phyloP scores from a whole-genome alignment of 2,329 filamentous ascomycete species.

The Diaporthe vexans region DNA sequence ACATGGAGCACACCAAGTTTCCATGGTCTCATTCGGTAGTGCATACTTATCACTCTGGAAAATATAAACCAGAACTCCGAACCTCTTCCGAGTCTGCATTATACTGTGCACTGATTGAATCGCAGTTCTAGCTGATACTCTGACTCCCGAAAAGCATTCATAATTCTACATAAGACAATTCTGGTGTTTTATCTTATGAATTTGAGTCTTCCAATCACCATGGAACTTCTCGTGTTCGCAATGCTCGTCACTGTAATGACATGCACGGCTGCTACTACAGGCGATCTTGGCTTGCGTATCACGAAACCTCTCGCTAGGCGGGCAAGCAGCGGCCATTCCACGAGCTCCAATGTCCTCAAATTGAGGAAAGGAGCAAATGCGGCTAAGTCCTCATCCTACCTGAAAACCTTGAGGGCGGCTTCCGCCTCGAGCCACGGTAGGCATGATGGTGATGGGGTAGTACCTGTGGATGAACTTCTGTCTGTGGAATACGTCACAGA shows the following conservation, averaged over 20 bases:
- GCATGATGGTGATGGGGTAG: neutral
- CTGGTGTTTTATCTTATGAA: too few species aligned
- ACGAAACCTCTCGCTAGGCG: conserved; percentile 12
- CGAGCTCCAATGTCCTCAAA: conserved; percentile 28
- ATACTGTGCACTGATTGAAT: neutral
- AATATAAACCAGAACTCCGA: neutral
- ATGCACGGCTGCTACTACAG: neutral
- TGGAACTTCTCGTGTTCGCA: conserved; percentile 14
- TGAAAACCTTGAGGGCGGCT: conserved; percentile 5
- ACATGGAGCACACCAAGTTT: neutral
- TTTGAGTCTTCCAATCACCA: neutral
- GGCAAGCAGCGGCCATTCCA: conserved; percentile 24
- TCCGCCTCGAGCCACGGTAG: neutral
- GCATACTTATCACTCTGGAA: neutral
- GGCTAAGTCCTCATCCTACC: conserved; percentile 34
- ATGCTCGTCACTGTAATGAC: neutral
- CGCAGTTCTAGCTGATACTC: neutral
- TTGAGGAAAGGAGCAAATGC: conserved; percentile 22
- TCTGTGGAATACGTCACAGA: conserved; percentile 32
- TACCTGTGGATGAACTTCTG: conserved; percentile 21
- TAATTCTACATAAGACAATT: too few species aligned
- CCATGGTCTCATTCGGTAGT: neutral
- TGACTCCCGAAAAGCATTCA: too few species aligned
- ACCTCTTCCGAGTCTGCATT: neutral
- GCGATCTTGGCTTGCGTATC: neutral